A percentile compares a stretch with the other conserved stretches of the same genome.
These are phyloP conservation scores for Aureobasidium sp. DNA, from an alignment of 2,329 filamentous ascomycete species.

Conservation along the genomic window DNA sequence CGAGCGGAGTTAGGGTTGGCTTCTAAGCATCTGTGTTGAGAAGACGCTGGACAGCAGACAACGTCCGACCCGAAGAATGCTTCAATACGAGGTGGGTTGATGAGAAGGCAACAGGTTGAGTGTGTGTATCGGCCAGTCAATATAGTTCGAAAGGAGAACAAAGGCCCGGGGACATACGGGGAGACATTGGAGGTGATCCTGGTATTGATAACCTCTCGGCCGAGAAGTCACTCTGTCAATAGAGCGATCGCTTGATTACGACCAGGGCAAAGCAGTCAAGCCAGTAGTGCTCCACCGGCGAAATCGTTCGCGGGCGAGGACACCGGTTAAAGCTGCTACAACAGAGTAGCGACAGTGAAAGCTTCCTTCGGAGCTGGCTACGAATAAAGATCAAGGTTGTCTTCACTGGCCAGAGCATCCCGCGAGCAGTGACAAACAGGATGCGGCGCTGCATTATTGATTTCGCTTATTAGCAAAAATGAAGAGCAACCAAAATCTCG, in stretches of 20 bases:
- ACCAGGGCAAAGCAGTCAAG: background rate
- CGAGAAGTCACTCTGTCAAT: background rate
- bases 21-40: background rate
- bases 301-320: too few relatives aligned
- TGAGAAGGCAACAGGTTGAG: background rate
- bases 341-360: background rate
- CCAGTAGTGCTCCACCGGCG: background rate
- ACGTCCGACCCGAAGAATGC: background rate
- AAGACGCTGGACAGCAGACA: background rate
- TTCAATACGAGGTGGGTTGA: background rate
- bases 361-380: background rate
- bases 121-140: background rate
- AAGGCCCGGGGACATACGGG: too few relatives aligned
- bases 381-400: background rate
- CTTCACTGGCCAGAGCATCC: background rate
- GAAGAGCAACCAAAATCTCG: constrained; percentile 1
- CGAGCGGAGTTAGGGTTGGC: background rate
- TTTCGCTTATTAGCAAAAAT: background rate
- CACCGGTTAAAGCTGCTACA: background rate
- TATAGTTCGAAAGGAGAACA: background rate
- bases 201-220: background rate
- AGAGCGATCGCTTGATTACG: background rate
- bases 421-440: background rate
- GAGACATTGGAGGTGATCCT: background rate
- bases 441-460: background rate